Evolutionary conservation across 2,329 filamentous ascomycete genomes (phyloP).

Genomic region (Ilyonectria destructans): DNA sequence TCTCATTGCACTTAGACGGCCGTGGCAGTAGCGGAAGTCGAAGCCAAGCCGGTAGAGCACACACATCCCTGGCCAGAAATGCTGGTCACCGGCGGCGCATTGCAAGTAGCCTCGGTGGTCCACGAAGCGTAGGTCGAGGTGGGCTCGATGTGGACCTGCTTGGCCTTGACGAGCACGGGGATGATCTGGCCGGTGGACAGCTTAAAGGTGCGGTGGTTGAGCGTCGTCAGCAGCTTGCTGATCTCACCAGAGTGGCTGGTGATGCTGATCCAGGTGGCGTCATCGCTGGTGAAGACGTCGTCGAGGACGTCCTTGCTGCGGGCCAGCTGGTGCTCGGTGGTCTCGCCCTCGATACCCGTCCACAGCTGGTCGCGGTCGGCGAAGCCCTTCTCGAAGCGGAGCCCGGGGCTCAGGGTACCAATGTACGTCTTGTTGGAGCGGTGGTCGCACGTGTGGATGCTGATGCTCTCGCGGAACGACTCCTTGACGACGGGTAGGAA

Average conservation of each 20-base stretch:
- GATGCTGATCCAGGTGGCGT: constrained; percentile 71
- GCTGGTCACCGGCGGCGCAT: constrained; percentile 62
- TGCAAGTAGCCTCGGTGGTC: constrained; percentile 61
- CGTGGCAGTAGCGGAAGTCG: constrained; percentile 37
- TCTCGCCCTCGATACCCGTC: constrained; percentile 61
- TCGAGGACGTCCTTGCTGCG: constrained; percentile 68
- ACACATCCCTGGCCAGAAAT: constrained; percentile 60
- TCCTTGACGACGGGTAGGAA: constrained; percentile 77
- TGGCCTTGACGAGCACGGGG: constrained; percentile 76
- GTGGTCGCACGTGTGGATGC: constrained; percentile 79
- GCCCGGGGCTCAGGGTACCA: constrained; percentile 65
- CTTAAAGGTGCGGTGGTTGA: constrained; percentile 74
- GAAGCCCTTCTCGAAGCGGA: constrained; percentile 74
- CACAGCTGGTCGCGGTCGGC: constrained; percentile 68
- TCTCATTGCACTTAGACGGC: not conserved
- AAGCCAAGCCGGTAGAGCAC: constrained; percentile 51
- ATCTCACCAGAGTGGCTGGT: constrained; percentile 76
- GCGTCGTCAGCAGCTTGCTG: constrained; percentile 65
- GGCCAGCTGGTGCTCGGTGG: constrained; percentile 63
- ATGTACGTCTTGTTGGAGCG: constrained; percentile 72
- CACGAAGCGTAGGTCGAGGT: constrained; percentile 53
- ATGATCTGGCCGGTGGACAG: constrained; percentile 79
- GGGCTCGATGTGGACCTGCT: constrained; percentile 56
- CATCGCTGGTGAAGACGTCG: constrained; percentile 70
- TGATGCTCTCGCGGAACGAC: constrained; percentile 76